Conservation (phyloP, 2,329 filamentous ascomycete genomes). For the Cladophialophora chaetospira region DNA sequence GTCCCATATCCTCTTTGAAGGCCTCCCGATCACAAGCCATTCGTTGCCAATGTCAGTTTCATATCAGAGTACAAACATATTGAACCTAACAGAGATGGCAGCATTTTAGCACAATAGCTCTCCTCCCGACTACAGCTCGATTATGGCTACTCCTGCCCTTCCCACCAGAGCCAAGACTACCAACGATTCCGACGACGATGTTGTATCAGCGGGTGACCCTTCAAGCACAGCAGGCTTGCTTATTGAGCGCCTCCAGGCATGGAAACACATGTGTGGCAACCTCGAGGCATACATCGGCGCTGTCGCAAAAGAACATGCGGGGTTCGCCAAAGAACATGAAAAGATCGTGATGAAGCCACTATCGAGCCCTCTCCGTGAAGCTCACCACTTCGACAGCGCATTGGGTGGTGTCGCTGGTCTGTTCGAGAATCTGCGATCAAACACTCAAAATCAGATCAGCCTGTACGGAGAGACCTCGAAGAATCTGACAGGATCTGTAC, state of each 20-base stretch:
- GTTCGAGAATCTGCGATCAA: constrained; percentile 91
- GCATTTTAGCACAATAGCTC: constrained; percentile 25
- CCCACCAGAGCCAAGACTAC: constrained; percentile 25
- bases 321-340: constrained; percentile 91
- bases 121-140: constrained; percentile 20
- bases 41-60: not conserved
- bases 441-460: constrained; percentile 85
- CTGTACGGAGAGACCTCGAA: constrained; percentile 90
- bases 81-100: constrained; percentile 19
- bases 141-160: constrained; percentile 24
- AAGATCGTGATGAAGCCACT: constrained; percentile 85
- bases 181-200: constrained; percentile 55
- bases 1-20: not conserved
- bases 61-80: not conserved
- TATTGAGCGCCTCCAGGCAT: constrained; percentile 83
- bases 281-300: constrained; percentile 86
- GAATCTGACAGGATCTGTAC: constrained; percentile 79
- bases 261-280: constrained; percentile 91
- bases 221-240: constrained; percentile 77
- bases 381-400: constrained; percentile 88
- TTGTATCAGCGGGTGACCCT: constrained; percentile 61
- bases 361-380: constrained; percentile 80
- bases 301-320: constrained; percentile 82
- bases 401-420: constrained; percentile 85
- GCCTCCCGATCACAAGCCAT: not conserved